Base-by-base conservation (phyloP, 805 yeast genomes). In the Lipomyces spencermartinsiae region DNA sequence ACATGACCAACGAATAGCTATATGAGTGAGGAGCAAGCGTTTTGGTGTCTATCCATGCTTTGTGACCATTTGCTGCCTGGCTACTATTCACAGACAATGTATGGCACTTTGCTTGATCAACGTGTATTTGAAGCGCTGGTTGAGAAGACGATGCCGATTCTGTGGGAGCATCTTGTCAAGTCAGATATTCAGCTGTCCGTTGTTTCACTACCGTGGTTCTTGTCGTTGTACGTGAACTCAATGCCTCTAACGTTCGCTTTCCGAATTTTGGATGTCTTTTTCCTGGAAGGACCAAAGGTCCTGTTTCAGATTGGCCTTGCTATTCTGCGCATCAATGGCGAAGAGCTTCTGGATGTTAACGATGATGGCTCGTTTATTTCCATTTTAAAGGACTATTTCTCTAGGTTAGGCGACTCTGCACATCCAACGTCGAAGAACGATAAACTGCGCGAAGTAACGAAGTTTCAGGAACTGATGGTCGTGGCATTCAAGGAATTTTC, bases 1-100 rank as follows among this genome's bases (percentile, higher is more conserved):
- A 56, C 58, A 14, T 33, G 25, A 90, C 90, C 53, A 25, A 25
- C 3, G 29, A 25, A 90, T 87, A 77, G 71, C 31, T 73, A 73
- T 58, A 93, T 92, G 90, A 90, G 96, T 8, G 99, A 95, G 78
- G 99, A 94, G 72, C 98, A 95, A 78, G 98, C 97, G 0, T 95
- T 92, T 76, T 95, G 98, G 98, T 87, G 94, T 66, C 83, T 95
- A 65, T 86, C 88, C 64, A 85, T 86, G 19, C 79, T 95, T 2
- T 93, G 98, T 80, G 97, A 93, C 68, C 85, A 87, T 53, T 85
- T 91, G 68, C 90, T 93, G 2, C 98, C 98, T 0, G 99, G 99
- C 0, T 95, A 95, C 78, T 95, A 95, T 76, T 93, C 98, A 2
- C 92, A 88, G 74, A 94, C 98, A 0, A 95, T 95, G 99, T 94